phyloP scores from a whole-genome alignment of 2,329 filamentous ascomycete species.

The Fusarium fujikuroi region DNA sequence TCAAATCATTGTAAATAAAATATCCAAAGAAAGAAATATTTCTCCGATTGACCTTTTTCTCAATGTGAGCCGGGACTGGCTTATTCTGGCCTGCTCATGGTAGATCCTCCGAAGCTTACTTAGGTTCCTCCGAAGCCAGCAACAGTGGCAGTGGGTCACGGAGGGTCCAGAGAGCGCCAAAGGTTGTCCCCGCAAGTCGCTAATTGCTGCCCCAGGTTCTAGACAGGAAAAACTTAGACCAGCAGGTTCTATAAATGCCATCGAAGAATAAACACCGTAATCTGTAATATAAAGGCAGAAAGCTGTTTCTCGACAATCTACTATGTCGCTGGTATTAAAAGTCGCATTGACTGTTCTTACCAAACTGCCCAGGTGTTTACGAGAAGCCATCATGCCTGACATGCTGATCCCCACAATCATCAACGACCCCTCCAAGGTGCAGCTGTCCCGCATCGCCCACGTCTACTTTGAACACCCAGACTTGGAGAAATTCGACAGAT shows the following conservation, averaged over 20 bases:
- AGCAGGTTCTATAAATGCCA: not conserved
- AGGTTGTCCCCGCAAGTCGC: not conserved
- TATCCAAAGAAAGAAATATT: not conserved
- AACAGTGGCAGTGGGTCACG: not conserved
- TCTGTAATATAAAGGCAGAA: not conserved
- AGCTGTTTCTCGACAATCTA: not conserved
- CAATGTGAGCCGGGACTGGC: not conserved
- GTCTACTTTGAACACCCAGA: not conserved
- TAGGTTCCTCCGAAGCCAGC: not conserved
- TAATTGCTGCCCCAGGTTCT: not conserved
- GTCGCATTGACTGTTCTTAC: not conserved
- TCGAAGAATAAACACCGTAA: not conserved
- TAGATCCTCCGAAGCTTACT: not conserved
- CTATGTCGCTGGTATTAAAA: not conserved
- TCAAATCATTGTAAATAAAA: not conserved
- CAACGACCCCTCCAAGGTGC: not conserved
- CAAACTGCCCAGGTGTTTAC: not conserved
- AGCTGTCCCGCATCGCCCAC: not conserved
- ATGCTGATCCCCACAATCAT: not conserved
- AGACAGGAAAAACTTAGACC: not conserved
- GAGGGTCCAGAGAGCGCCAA: not conserved
- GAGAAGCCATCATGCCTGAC: not conserved
- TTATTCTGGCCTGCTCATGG: not conserved
- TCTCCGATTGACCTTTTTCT: not conserved
- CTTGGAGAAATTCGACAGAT: not conserved